Evolutionary conservation across 441 rosid genomes (phyloP), one percentile per base, ranked within the genome.

Genomic region (Erodium texanum): DNA sequence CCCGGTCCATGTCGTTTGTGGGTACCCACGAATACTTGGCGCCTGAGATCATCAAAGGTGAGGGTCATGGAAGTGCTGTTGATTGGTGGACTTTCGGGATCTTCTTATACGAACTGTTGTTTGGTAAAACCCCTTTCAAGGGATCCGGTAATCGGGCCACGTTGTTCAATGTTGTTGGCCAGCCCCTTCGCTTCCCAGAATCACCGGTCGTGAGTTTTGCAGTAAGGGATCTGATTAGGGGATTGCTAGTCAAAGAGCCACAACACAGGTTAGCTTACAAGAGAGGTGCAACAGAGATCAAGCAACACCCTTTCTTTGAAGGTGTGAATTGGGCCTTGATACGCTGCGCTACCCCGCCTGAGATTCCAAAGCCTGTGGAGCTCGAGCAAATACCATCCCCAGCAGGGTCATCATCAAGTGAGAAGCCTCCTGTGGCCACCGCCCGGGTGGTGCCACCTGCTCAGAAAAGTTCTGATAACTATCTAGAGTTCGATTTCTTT

Each of bases 41-140:
- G n/a, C n/a, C n/a, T n/a, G n/a, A n/a, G n/a, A n/a, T n/a, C n/a
- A n/a, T n/a, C n/a, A 93, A 89, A 74, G 98, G 97, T 67, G 98
- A 93, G 74, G 98, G 98, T 18, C 98, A 92, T 41, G 98, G 97
- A 58, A 90, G 98, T 74, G 96, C 97, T 16, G 97, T 92, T 22
- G 98, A 92, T 52, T 92, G 98, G 97, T 90, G 98, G 98, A 92
- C 98, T 1, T 90, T 88, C 58, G 98, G 97, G 8, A 89, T 93
- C 72, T 93, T 93, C 74, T 73, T 91, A 70, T 92, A 93, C 1
- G 99, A 93, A 73, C 79, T 93, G 19, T 72, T 91, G 0, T 91
- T 84, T 3, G 97, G 97, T 5, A 93, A 89, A 97, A 34, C 41
- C 8, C 41, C 41, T 4, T 34, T 34, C 41, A 34, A 34, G 41